Evolutionary conservation across 1,139 yeast species (phyloP).

Genomic region (Arxiozyma telluris): DNA sequence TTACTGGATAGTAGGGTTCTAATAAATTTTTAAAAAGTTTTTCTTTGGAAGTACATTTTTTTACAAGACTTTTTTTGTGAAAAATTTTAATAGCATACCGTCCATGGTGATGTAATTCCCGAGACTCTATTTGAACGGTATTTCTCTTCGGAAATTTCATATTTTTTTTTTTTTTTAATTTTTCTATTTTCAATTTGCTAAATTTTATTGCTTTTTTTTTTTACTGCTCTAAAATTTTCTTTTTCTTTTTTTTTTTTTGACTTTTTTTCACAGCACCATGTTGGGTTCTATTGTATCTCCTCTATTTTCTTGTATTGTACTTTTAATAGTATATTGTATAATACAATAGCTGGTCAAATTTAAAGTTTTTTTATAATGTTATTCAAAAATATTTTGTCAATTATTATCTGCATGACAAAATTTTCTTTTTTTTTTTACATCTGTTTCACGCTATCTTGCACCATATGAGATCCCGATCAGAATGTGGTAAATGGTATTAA

Average conservation of each 20-base stretch:
- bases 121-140: neutral
- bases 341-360: neutral
- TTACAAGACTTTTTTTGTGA: too few species aligned
- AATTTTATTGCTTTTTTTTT: neutral
- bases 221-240: neutral
- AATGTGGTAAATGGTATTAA: neutral
- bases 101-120: too few species aligned
- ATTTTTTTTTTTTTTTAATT: too few species aligned
- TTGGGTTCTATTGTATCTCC: neutral
- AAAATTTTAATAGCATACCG: too few species aligned
- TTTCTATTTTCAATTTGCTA: too few species aligned
- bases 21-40: too few species aligned
- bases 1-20: too few species aligned
- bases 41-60: too few species aligned
- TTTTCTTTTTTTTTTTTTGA: too few species aligned
- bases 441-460: neutral
- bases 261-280: neutral
- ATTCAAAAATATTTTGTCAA: neutral
- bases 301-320: too few species aligned
- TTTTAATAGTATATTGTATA: neutral
- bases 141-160: neutral
- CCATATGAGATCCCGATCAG: neutral
- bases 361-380: neutral
- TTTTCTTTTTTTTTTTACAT: neutral
- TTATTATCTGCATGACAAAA: neutral